Conservation (phyloP, 176 grass and related monocot species). For the Oryza rufipogon region DNA sequence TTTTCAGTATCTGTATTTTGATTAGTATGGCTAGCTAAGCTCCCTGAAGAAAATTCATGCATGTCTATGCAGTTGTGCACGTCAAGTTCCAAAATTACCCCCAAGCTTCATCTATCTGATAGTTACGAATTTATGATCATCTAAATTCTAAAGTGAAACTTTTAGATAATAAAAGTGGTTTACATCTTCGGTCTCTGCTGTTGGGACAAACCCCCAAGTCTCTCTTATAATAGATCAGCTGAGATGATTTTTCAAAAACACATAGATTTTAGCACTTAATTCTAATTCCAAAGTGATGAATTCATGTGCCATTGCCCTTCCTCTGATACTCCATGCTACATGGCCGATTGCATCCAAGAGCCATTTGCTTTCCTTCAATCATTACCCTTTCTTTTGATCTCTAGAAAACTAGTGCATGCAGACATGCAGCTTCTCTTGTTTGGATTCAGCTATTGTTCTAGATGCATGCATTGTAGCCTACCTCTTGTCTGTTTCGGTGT, state of each 20-base stretch:
- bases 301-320: slow-evolving; percentile 24
- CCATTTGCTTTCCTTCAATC: slow-evolving; percentile 3
- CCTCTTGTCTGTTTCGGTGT: slow-evolving; percentile 23
- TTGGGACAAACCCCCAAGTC: too few species aligned
- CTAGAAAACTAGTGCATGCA: neutral
- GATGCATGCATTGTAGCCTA: slow-evolving; percentile 23
- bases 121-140: neutral
- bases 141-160: neutral
- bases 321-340: neutral
- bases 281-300: too few species aligned
- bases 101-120: neutral
- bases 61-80: neutral
- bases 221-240: too few species aligned
- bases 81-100: neutral
- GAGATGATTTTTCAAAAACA: too few species aligned
- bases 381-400: slow-evolving; percentile 21
- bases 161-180: too few species aligned
- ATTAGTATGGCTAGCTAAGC: neutral
- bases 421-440: neutral
- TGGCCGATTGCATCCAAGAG: neutral
- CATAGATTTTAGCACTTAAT: too few species aligned
- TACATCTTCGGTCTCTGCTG: too few species aligned
- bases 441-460: slow-evolving; percentile 13
- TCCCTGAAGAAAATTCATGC: neutral
- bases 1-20: neutral